A percentile compares a stretch with the other conserved stretches of the same genome.
phyloP scores from a whole-genome alignment of 73 alveolate genomes.

The Diophrys sp. region DNA sequence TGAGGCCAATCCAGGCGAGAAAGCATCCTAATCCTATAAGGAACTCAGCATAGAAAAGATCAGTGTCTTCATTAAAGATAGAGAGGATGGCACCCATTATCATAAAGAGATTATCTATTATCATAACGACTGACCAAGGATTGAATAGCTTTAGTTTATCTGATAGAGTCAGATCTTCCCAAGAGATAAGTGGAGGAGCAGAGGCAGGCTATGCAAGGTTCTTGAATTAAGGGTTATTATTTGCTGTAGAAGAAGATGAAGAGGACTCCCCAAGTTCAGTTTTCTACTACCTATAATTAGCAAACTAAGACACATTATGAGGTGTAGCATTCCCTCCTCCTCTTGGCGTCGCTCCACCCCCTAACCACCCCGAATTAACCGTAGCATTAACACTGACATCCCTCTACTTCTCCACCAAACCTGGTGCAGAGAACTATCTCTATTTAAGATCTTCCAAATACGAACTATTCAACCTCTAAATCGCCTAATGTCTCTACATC shows the following conservation, averaged over 20 bases:
- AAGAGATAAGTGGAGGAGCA: no score
- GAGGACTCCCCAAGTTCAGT: no score
- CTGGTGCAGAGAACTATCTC: neutral
- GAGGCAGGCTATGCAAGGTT: no score
- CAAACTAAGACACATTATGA: no score
- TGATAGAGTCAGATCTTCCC: slow-evolving; percentile 23
- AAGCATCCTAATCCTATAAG: slow-evolving; percentile 73
- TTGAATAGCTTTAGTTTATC: slow-evolving; percentile 49
- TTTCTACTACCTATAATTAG: no score
- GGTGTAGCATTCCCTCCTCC: no score
- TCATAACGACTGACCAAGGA: slow-evolving; percentile 39
- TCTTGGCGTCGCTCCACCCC: neutral
- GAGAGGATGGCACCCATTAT: slow-evolving; percentile 32
- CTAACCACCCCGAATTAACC: neutral
- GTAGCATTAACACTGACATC: neutral
- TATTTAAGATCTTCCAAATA: neutral
- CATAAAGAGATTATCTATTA: slow-evolving; percentile 20
- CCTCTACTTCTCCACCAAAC: neutral
- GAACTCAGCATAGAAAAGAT: slow-evolving; percentile 40
- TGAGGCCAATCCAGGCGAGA: slow-evolving; percentile 56
- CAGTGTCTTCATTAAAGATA: slow-evolving; percentile 31
- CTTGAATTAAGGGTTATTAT: no score
- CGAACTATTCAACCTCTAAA: neutral
- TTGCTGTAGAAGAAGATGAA: no score
- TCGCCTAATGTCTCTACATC: neutral